phyloP scores from a whole-genome alignment of 2,329 filamentous ascomycete genomes.

The Aspergillus ustus region DNA sequence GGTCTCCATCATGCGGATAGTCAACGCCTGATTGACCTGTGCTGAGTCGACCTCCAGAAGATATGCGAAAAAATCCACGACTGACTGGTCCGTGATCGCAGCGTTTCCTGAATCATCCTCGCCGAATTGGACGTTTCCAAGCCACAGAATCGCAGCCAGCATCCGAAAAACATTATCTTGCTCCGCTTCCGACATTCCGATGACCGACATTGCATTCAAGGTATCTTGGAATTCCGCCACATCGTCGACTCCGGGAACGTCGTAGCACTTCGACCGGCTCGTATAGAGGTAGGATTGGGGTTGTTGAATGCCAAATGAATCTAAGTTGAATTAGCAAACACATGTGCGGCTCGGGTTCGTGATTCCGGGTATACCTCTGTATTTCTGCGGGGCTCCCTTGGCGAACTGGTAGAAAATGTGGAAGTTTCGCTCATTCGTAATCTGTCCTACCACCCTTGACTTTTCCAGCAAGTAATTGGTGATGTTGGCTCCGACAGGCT shows the following conservation, averaged over 20 bases:
- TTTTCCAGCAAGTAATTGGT: constrained; percentile 98
- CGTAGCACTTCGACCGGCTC: constrained; percentile 89
- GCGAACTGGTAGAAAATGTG: constrained; percentile 99
- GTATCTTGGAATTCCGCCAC: constrained; percentile 87
- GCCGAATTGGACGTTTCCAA: constrained; percentile 88
- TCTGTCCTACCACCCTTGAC: constrained; percentile 91
- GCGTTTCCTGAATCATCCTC: constrained; percentile 92
- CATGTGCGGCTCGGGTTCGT: background rate
- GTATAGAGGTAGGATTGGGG: constrained; percentile 94
- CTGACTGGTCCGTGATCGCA: constrained; percentile 81
- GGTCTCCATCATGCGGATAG: constrained; percentile 81
- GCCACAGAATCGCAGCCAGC: constrained; percentile 88
- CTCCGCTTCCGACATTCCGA: constrained; percentile 84
- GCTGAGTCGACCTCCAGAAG: constrained; percentile 83
- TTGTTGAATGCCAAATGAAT: constrained; percentile 86
- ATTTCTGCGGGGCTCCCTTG: constrained; percentile 86
- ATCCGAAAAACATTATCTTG: constrained; percentile 98
- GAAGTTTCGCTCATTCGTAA: constrained; percentile 94
- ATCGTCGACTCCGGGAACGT: constrained; percentile 94
- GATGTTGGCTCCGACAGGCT: constrained; percentile 95
- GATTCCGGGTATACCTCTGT: constrained; percentile 60
- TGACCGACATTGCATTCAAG: constrained; percentile 90
- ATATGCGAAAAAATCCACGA: constrained; percentile 93
- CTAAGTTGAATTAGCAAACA: constrained; percentile 38
- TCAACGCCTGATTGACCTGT: constrained; percentile 83